Base-by-base conservation (phyloP, 352 stramenopile species). In the Phytopythium helicoides region DNA sequence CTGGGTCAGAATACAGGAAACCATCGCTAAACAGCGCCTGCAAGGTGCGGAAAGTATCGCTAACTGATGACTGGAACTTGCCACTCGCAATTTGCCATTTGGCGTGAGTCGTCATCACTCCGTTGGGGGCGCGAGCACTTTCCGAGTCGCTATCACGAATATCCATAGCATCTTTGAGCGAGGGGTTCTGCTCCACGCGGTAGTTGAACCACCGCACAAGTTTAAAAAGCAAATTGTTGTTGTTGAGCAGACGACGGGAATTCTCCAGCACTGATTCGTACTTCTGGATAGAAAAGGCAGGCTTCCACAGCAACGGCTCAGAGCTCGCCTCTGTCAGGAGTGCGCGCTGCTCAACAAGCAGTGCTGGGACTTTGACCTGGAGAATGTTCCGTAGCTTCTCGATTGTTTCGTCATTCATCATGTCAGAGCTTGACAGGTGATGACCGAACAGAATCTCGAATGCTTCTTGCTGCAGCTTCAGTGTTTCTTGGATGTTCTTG, bases 141-240 rank as follows among this genome's bases (percentile, higher is more conserved):
- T 60, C 56, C 0, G 54, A 45, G 5, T 58, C 56, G 19, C 60
- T 50, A 26, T 84, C 66, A 4, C 80, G 73, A 31, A 88, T 90
- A 44, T 87, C 80, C 16, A 81, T 66, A 0, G 59, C 46, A 26
- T 77, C 64, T 1, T 61, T 58, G 12, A 69, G 52, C n/a, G 67
- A 56, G 18, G 76, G 31, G 18, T 87, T 61, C 40, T 75, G 54
- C 60, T 73, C 68, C 6, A 86, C 64, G 2, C 82, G 78, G 55
- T 81, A 88, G 41, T 76, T 76, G 54, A 83, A 91, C 83, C 83
- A 94, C n/a, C 64, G 60, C 18, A 91, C 64, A 9, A 94, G 64
- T 56, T 94, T 94, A 56, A 74, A 92, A 1, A 94, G 52, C 46
- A 94, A 40, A 25, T 87, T 86, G 55, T 89, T 92, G 76, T 89